Percentiles rank a stretch among this genome's conserved stretches.
Conservation (phyloP, 495 filamentous ascomycete species). For the Letharia lupina region DNA sequence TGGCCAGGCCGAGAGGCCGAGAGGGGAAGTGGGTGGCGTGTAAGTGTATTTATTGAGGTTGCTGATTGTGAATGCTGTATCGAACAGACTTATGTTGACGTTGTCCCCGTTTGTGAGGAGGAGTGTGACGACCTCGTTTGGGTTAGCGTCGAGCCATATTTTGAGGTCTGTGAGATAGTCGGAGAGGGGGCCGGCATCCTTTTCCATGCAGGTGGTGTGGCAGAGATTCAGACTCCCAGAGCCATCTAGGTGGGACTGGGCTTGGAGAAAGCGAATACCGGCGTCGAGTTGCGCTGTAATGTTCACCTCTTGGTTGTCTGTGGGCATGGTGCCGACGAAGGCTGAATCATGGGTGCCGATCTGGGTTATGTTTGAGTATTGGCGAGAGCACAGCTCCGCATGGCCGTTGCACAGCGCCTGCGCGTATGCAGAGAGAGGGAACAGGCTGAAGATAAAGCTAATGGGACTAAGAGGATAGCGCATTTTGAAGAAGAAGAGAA, state of each 20-base stretch:
- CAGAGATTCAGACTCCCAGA: constrained; percentile 51
- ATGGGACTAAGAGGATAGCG: too few relatives aligned
- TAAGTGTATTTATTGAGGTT: constrained; percentile 52
- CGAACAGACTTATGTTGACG: constrained; percentile 41
- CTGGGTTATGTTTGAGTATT: constrained; percentile 58
- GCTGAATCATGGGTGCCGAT: constrained; percentile 62
- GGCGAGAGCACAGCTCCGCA: constrained; percentile 48
- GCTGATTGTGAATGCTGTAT: constrained; percentile 41
- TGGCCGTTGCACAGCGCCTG: constrained; percentile 55
- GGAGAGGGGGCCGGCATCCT: constrained; percentile 55
- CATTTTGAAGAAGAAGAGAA: too few relatives aligned
- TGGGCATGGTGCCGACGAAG: constrained; percentile 52
- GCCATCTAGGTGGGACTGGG: constrained; percentile 50
- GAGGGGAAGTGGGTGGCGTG: constrained; percentile 30
- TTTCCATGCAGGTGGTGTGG: constrained; percentile 54
- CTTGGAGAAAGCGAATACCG: constrained; percentile 61
- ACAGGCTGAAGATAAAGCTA: not conserved
- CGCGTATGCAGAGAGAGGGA: not conserved
- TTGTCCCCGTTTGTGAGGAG: constrained; percentile 60
- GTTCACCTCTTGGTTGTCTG: constrained; percentile 60
- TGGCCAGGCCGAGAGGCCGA: constrained; percentile 46
- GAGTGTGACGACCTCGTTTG: constrained; percentile 60
- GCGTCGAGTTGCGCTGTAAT: constrained; percentile 54
- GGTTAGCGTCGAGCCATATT: constrained; percentile 55
- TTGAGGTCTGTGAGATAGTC: constrained; percentile 49